Base-by-base conservation (phyloP, 169 alveolate species). In the Besnoitia besnoiti region DNA sequence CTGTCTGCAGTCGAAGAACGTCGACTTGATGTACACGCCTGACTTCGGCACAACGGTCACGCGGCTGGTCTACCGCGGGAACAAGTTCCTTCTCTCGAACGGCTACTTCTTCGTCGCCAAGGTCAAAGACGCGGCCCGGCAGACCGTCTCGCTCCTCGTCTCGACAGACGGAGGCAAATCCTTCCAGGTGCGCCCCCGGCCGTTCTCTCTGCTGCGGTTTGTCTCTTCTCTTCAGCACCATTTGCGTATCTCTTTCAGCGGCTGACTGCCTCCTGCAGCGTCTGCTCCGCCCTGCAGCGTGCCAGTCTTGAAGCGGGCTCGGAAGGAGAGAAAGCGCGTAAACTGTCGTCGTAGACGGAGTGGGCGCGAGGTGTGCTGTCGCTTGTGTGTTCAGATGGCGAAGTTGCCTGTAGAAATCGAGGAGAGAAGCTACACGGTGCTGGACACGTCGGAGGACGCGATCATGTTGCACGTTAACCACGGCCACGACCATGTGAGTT, bases 391-490 rank as follows among this genome's bases (percentile, higher is more conserved):
- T 39, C 90, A 96, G 77, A 95, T 93, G 92, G 99, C 99, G 16
- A 95, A 96, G 90, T 94, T 98, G 87, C 99, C 99, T 24, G 96
- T 96, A 75, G 98, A 98, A 91, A 93, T 98, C 51, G 97, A 97
- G 89, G 99, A 98, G 93, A 98, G 98, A 90, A 96, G 98, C 50
- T 99, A 98, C 95, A 98, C 99, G 49, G 97, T 98, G 33, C 96
- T 99, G 93, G 99, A 99, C 94, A 98, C 99, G 27, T 98, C 99
- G 7, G 99, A 98, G 95, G 98, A 99, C 39, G 96, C 99, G 39
- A 99, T 99, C 37, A 98, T 99, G 96, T 95, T 99, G 85, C 99
- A 98, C 87, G 99, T 99, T 76, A 98, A 98, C 91, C 99, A 98
- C 92, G 98, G 98, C 47, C 97, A 97, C 73, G 97, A 97, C 50